Evolutionary conservation across 495 filamentous ascomycete genomes (phyloP), one percentile per base, ranked within the genome.

Genomic region (Podospora australis): DNA sequence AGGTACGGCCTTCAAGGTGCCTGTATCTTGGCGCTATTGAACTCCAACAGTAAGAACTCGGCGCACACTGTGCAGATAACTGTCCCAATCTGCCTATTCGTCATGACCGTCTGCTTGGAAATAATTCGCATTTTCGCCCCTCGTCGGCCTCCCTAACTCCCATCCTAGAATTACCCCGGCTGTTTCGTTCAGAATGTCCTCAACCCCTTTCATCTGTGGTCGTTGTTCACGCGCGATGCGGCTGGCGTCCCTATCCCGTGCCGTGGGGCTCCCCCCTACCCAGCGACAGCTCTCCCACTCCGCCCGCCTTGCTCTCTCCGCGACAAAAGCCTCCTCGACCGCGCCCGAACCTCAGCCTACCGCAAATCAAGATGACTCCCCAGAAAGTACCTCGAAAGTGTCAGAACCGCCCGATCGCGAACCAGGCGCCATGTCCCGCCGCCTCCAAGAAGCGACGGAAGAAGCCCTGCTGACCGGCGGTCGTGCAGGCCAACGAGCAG

Each of bases 381-480:
- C 30, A 30, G 4, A 46, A 0, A 3, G 19, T 13, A 3, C 46
- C 2, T 21, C 34, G 1, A 17, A 9, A 36, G 2, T 16, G 2
- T 10, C 34, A 23, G 14, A 24, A 5, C 25, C 7, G 1, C 25
- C 36, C 10, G 30, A 38, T 14, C 6, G 47, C 24, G 65, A 71
- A 44, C 56, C 26, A 7, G 80, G 87, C 2, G 78, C 87, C 16
- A 85, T 96, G 86, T 74, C 80, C 3, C 73, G 84, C 26, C 79
- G 87, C 20, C 73, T 96, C 22, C 71, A 80, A 34, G 74, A 88
- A 60, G 86, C 92, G 62, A 90, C 86, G 23, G 88, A 95, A 62
- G 83, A 92, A 43, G 77, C 75, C 5, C 68, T 95, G 20, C 70
- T 89, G 21, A 78, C 78, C 48, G 86, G 84, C 14, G 84, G 87